Conservation (phyloP, 2,329 filamentous ascomycete species). For the Alternaria atra region DNA sequence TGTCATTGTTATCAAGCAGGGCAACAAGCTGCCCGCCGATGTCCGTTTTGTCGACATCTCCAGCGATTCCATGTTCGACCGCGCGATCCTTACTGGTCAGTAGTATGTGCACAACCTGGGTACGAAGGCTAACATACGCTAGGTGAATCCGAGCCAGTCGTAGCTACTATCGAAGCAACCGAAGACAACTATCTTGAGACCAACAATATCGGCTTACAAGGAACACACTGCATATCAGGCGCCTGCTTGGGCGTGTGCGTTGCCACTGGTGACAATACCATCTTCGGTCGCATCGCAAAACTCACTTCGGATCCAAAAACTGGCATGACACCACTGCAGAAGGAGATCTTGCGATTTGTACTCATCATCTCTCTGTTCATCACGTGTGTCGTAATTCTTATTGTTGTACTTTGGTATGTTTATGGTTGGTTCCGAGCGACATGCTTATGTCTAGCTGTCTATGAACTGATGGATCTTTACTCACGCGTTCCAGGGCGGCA, state of each 20-base stretch:
- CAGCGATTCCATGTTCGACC: conserved; percentile 75
- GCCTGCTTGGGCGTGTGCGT: conserved; percentile 73
- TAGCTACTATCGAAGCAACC: conserved; percentile 68
- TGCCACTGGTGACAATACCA: conserved; percentile 74
- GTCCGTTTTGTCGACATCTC: conserved; percentile 74
- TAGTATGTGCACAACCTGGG: neutral
- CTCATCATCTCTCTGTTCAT: conserved; percentile 74
- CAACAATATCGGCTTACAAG: conserved; percentile 77
- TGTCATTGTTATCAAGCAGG: conserved; percentile 71
- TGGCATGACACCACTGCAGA: conserved; percentile 74
- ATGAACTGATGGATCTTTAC: conserved; percentile 8
- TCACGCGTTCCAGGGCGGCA: conserved; percentile 62
- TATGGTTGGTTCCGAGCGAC: neutral
- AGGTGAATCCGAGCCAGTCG: conserved; percentile 72
- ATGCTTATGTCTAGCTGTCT: conserved; percentile 2
- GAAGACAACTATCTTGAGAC: conserved; percentile 81
- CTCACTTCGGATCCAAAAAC: conserved; percentile 74
- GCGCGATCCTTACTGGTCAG: conserved; percentile 73
- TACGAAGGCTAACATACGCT: conserved; percentile 15
- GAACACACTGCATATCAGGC: conserved; percentile 79
- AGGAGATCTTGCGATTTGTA: conserved; percentile 77
- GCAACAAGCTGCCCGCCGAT: conserved; percentile 78
- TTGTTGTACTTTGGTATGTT: conserved; percentile 70
- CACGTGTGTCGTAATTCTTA: conserved; percentile 69
- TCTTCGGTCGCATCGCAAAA: conserved; percentile 79